Base-by-base conservation (phyloP, 2,329 filamentous ascomycete species). In the Fusarium pseudoanthophilum region DNA sequence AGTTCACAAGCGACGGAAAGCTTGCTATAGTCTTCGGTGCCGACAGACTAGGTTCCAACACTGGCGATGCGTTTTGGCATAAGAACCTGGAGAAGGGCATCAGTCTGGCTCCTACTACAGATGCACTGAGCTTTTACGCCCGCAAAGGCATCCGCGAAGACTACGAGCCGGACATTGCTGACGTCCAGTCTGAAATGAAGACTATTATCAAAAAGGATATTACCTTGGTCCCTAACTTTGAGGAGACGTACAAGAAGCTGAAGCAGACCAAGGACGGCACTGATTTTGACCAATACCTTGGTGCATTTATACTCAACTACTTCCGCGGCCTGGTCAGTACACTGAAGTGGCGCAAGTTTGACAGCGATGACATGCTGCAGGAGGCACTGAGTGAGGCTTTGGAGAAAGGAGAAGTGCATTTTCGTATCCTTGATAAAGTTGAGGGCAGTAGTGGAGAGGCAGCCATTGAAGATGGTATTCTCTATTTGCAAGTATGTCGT, bases 61-160 rank as follows among this genome's bases (percentile, higher is more conserved):
- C 46, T 32, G 28, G 28, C 11, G 15, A 49, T 7, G 46, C 46
- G 4, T 32, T 32, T 2, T 49, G 28, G 46, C 28, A 49, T 7
- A 49, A 32, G 21, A 49, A 51, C 11, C 15, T 51, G 5, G 28
- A 51, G 28, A 51, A 32, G 11, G 28, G 48, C 6, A 51, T 51
- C 8, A 51, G 48, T 0, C 5, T 51, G 21, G 16, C 48, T 0
- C 21, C 28, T 18, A 24, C 21, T 5, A 24, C 21, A 0, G 48
- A 32, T 18, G 2, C 11, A 2, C 15, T 32, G 21, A 51, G 48
- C 28, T 51, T 18, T 3, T 34, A 51, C 8, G 48, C 48, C 2
- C 48, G 48, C 7, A 51, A 32, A 24, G 11, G 28, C 8, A 32
- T 32, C 15, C 48, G 28, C 7, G 48, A 51, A 24, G 48, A 51